These are phyloP conservation scores for Lentinula guzmanii DNA, from an alignment of 768 basidiomycete species.

Conservation along the genomic window DNA sequence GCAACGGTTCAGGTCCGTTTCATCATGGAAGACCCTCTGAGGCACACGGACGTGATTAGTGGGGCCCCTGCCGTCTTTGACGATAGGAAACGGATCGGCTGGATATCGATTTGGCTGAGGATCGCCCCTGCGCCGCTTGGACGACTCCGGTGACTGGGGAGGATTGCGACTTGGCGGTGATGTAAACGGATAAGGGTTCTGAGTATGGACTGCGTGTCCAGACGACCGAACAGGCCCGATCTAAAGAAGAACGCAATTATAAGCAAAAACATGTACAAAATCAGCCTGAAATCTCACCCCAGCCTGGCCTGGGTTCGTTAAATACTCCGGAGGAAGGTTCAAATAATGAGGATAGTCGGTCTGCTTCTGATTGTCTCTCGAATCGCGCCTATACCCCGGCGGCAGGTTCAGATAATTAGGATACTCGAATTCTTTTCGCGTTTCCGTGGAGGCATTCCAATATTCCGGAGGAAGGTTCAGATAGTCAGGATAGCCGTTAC, in stretches of 20 bases:
- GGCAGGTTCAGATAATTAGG: background rate
- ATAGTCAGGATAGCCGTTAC: background rate
- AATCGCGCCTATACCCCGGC: too few relatives aligned
- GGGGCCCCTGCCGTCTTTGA: background rate
- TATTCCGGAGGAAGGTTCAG: background rate
- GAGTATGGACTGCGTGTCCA: background rate
- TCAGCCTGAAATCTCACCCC: too few relatives aligned
- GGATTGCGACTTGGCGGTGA: background rate
- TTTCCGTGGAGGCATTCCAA: background rate
- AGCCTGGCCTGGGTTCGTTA: background rate
- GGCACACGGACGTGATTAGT: conserved; percentile 1
- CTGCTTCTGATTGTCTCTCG: background rate
- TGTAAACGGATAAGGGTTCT: background rate
- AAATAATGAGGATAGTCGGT: background rate
- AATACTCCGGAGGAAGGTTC: background rate
- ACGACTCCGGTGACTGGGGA: background rate
- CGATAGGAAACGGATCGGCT: background rate
- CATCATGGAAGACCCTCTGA: background rate
- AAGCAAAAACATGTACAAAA: background rate
- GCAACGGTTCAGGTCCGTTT: background rate
- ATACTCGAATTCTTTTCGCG: background rate
- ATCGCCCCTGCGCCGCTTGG: background rate
- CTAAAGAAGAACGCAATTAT: background rate
- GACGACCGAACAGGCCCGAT: background rate
- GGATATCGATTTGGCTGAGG: background rate